Percentiles rank a stretch among this genome's conserved stretches.
phyloP scores from a whole-genome alignment of 129 eudicot genomes.

The Lonicera japonica region DNA sequence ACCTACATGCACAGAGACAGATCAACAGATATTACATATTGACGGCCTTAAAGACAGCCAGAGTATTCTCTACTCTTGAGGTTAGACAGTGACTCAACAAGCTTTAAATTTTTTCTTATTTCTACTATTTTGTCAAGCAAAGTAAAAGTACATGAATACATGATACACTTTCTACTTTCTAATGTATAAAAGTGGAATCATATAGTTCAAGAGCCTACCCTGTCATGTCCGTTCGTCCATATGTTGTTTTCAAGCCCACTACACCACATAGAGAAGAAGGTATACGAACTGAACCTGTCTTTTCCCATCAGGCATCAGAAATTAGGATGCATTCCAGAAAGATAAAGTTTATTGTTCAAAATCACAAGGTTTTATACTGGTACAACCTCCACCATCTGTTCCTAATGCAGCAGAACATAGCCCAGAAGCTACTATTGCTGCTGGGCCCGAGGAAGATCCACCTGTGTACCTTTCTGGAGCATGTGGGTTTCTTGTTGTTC shows the following conservation, averaged over 20 bases:
- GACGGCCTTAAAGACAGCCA: no score
- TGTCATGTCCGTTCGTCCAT: conserved; percentile 57
- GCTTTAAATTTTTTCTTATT: neutral
- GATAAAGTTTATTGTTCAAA: conserved; percentile 1
- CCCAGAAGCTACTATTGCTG: conserved; percentile 96
- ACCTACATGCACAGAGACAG: no score
- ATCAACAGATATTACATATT: no score
- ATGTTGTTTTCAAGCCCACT: conserved; percentile 90
- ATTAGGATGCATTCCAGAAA: neutral
- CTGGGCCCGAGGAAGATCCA: conserved; percentile 99
- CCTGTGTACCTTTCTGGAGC: conserved; percentile 88
- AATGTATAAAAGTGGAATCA: neutral
- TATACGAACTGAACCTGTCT: conserved; percentile 85
- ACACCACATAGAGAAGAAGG: conserved; percentile 96
- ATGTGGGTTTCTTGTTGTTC: conserved; percentile 96
- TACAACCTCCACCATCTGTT: conserved; percentile 98
- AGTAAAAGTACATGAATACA: neutral
- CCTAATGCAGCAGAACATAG: conserved; percentile 91
- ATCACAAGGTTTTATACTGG: conserved; percentile 8
- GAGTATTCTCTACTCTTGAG: no score
- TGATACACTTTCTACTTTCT: no score
- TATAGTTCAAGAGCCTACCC: conserved; percentile 43
- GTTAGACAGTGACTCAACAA: no score
- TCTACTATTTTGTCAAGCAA: neutral
- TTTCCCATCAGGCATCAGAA: conserved; percentile 12